Evolutionary conservation across 345 rosid species (phyloP).

Genomic region (Stellera chamaejasme): DNA sequence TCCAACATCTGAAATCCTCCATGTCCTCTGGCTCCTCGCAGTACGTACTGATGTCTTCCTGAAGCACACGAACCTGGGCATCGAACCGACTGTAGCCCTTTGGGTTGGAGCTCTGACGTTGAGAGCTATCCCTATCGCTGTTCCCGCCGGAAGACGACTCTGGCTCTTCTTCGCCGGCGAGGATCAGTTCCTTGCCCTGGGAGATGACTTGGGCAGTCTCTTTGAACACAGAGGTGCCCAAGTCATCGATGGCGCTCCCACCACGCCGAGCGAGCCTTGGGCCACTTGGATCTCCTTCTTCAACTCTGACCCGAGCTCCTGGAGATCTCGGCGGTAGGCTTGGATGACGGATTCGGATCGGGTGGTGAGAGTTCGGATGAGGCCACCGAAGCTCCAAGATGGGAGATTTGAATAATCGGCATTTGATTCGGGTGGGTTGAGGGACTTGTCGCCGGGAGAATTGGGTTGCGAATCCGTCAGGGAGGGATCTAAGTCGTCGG

Average conservation of each 20-base stretch:
- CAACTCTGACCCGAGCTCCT: conserved; percentile 74
- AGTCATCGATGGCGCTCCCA: conserved; percentile 55
- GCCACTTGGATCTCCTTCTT: conserved; percentile 89
- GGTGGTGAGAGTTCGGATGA: conserved; percentile 46
- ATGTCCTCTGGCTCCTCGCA: conserved; percentile 67
- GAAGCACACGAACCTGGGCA: conserved; percentile 53
- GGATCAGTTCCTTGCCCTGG: conserved; percentile 70
- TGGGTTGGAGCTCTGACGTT: conserved; percentile 29
- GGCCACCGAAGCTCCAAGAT: conserved; percentile 55
- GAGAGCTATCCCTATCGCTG: conserved; percentile 13
- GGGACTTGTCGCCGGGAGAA: not conserved
- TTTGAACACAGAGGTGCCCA: conserved; percentile 63
- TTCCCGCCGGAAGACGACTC: conserved; percentile 40
- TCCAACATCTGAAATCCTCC: conserved; percentile 65
- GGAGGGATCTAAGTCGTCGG: conserved; percentile 51
- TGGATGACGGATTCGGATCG: conserved; percentile 78
- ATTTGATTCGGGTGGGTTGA: not conserved
- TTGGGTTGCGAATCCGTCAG: conserved; percentile 16
- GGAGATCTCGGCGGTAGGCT: conserved; percentile 78
- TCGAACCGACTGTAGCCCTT: conserved; percentile 71
- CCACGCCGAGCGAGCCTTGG: conserved; percentile 68
- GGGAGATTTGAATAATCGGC: conserved; percentile 8
- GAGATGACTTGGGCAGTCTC: conserved; percentile 78
- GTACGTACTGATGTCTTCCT: conserved; percentile 58
- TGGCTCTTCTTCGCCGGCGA: conserved; percentile 46